Base-by-base conservation (phyloP, 1,284 basidiomycete genomes). In the Taiwanofungus camphoratus region DNA sequence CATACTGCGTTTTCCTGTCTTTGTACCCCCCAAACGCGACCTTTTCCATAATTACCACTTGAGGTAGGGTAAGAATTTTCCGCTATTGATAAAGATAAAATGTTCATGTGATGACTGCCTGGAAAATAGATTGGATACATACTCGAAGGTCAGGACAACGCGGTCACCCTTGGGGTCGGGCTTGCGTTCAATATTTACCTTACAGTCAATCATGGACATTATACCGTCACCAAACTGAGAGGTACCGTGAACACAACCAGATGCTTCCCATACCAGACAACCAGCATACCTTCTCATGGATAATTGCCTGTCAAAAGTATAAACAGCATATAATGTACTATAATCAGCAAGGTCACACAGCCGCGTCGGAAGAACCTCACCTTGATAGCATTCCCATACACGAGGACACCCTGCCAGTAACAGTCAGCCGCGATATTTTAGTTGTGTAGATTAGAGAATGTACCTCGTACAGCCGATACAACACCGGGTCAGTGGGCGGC, bases 171-270 rank as follows among this genome's bases (percentile, higher is more conserved):
- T 87, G 5, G 87, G 86, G 55, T 92, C 81, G 11, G 71, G 67
- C 64, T 91, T 90, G 67, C 75, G 82, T 46, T 80, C 74, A 31
- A 93, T 70, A 22, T 70, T 73, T 32, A 91, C 75, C 49, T 77
- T 78, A 64, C 89, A 92, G 60, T 89, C 87, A 48, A 93, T 92
- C 74, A 92, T 88, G 15, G 83, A 87, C 87, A 92, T 91, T 54
- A 92, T 92, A 3, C 90, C 88, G 58, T 92, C 91, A 3, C 90
- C 90, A 52, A 92, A 92, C 85, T 88, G 40, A 6, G 36, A 20
- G 1, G 2, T 13, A 7, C 27, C 21, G 37, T 21, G 8, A 11
- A 27, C 12, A 33, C 22, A 12, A 13, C 23, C n/a, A n/a, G n/a
- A n/a, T n/a, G n/a, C n/a, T n/a, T 33, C 9, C 8, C 9, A 16